Base-by-base conservation (phyloP, 2,329 filamentous ascomycete genomes). In the Nemania abortiva region DNA sequence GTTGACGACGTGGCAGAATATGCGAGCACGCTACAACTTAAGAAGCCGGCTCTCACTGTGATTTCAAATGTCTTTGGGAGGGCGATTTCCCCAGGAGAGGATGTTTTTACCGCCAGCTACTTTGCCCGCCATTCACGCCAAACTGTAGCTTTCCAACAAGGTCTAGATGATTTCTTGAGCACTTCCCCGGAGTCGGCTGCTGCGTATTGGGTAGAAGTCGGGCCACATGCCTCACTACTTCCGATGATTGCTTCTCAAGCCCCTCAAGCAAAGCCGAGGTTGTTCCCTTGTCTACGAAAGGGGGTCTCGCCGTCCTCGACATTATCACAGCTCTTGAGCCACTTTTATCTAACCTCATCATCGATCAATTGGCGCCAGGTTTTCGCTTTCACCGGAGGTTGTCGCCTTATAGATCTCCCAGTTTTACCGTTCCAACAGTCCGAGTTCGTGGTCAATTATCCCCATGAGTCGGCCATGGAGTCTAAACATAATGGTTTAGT, bases 1-100 rank as follows among this genome's bases (percentile, higher is more conserved):
- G 45, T 76, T 2, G 60, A 70, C 0, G 62, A 69, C 22, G 66
- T 75, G 20, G 57, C 52, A 3, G 37, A 58, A 11, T 55, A 70
- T 22, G 62, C 65, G 2, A 37, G 65, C 0, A 42, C 45, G 7
- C 24, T 66, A 22, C 50, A 57, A 6, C 63, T 71, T 27, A 45
- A n/a, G 11, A 37, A 37, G 34, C 34, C 34, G 7, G 7, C 34
- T 7, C 34, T 37, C 34, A 37, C 34, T 6, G 34, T 37, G 6
- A 37, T 37, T 9, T 37, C 34, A 7, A 37, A 37, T 11, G 34
- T 37, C 34, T 37, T 37, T 62, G 66, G 65, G 24, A 54, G 65
- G 11, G 47, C 50, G 22, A 47, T 68, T 29, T 34, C 37, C 7
- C 24, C 34, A 13, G 65, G 65, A 20, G 65, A 68, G 13, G n/a